Conservation (phyloP, 2,329 filamentous ascomycete species). For the Monosporascus sp. region DNA sequence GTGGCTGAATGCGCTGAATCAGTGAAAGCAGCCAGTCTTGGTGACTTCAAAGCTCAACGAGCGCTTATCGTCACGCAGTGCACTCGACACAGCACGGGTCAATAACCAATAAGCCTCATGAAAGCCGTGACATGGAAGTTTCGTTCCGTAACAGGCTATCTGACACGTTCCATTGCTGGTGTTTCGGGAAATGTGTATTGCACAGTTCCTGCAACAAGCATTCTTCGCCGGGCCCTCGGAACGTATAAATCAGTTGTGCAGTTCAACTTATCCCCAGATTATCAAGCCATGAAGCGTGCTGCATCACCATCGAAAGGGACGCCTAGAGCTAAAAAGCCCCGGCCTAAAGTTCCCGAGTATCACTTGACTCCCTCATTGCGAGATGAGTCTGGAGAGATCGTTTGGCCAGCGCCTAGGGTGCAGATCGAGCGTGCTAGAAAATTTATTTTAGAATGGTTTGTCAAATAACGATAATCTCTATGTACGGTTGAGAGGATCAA, state of each 20-base stretch:
- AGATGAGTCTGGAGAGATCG: constrained; percentile 39
- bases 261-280: background rate
- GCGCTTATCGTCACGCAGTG: background rate
- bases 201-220: background rate
- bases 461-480: background rate
- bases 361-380: constrained; percentile 35
- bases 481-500: background rate
- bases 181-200: background rate
- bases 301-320: constrained; percentile 13
- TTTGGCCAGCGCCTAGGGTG: constrained; percentile 57
- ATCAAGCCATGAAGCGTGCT: constrained; percentile 21
- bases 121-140: background rate
- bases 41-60: background rate
- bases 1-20: background rate
- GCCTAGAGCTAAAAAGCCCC: constrained; percentile 20
- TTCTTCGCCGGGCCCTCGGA: background rate
- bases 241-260: background rate
- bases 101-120: constrained; percentile 1
- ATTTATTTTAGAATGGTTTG: constrained; percentile 55
- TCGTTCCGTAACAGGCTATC: too few relatives aligned
- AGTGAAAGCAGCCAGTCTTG: background rate
- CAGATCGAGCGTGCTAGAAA: constrained; percentile 50
- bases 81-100: background rate
- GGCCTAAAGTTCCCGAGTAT: constrained; percentile 35
- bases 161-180: background rate